phyloP scores from a whole-genome alignment of 2,329 filamentous ascomycete genomes.

The Huntiella bhutanensis region DNA sequence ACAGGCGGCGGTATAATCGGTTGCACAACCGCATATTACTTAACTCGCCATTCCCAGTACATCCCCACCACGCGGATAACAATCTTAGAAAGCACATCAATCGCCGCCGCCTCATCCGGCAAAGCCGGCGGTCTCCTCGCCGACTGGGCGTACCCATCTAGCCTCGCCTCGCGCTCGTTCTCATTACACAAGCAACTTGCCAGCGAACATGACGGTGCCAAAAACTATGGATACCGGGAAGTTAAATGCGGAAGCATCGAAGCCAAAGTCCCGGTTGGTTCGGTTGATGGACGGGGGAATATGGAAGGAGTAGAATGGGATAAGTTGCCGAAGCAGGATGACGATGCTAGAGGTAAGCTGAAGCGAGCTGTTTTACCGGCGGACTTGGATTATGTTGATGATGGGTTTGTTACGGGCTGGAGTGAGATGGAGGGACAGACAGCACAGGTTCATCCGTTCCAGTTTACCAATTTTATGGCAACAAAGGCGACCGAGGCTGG shows the following conservation, averaged over 20 bases:
- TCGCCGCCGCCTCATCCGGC: constrained; percentile 83
- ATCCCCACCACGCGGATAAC: constrained; percentile 63
- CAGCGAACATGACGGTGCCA: constrained; percentile 58
- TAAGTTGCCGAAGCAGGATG: constrained; percentile 41
- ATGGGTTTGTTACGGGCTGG: constrained; percentile 47
- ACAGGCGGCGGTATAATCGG: constrained; percentile 84
- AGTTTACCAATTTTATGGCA: constrained; percentile 76
- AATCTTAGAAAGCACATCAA: constrained; percentile 65
- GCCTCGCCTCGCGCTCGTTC: constrained; percentile 73
- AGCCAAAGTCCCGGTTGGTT: constrained; percentile 18
- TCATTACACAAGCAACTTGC: constrained; percentile 66
- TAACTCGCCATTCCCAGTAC: constrained; percentile 71
- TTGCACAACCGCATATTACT: constrained; percentile 74
- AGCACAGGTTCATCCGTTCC: constrained; percentile 80
- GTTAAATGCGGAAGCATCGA: constrained; percentile 50
- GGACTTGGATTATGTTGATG: constrained; percentile 71
- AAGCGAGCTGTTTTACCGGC: constrained; percentile 45
- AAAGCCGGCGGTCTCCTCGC: constrained; percentile 86
- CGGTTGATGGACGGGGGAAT: neutral
- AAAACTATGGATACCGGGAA: constrained; percentile 71
- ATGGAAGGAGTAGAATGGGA: constrained; percentile 14
- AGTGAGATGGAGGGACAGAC: constrained; percentile 72
- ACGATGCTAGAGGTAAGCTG: constrained; percentile 26
- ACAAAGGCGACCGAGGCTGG: constrained; percentile 52
- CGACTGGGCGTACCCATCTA: constrained; percentile 75